Percentiles rank a stretch among this genome's conserved stretches.
These are phyloP conservation scores for Solanum chilense DNA, from an alignment of 257 asterid genomes.

Conservation along the genomic window DNA sequence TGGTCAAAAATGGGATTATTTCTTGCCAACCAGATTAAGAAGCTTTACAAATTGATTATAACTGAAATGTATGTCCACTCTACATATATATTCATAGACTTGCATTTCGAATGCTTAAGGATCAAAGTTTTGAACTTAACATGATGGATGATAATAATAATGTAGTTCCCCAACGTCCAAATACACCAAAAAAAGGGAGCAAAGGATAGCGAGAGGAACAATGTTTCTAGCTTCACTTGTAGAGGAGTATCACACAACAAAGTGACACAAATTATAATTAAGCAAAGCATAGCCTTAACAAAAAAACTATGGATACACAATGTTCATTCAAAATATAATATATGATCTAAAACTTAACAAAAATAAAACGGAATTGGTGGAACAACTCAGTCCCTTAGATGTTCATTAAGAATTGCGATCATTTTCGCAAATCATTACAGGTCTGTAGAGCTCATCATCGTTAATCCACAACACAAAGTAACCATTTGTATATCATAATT, in stretches of 20 bases:
- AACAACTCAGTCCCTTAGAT: background rate
- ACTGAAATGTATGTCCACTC: background rate
- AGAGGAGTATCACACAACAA: background rate
- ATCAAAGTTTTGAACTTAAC: too few species aligned
- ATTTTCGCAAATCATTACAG: background rate
- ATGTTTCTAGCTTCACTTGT: background rate
- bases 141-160: background rate
- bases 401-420: background rate
- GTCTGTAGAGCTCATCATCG: background rate
- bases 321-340: background rate
- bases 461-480: background rate
- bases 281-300: background rate
- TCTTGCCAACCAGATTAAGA: slow-evolving; percentile 26
- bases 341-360: background rate
- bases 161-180: background rate
- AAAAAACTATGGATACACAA: background rate
- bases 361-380: background rate
- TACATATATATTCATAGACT: background rate
- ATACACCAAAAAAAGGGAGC: background rate
- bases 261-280: background rate
- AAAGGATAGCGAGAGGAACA: background rate
- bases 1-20: background rate
- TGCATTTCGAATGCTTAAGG: background rate
- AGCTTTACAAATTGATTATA: background rate
- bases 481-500: background rate